Base-by-base conservation (phyloP, 192 early-diverging fungal genomes). In the Powellomyces hirtus region DNA sequence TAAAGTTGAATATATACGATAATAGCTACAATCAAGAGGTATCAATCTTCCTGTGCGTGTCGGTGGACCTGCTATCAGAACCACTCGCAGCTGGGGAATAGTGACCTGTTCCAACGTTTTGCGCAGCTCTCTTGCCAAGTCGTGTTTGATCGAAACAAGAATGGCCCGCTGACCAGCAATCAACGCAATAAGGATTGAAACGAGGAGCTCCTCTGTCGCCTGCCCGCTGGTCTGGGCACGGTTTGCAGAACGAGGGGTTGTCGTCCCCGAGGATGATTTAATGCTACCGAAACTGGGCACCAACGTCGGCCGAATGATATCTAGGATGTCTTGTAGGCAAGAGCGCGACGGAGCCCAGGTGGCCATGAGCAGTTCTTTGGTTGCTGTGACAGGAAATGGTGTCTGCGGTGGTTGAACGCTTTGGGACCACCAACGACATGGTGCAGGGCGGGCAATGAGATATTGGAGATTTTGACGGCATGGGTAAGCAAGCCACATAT, bases 191-290 rank as follows among this genome's bases (percentile, higher is more conserved):
- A 69, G 45, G 5, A 69, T 50, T 26, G 57, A 49, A 11, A 60
- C 49, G 24, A 69, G 40, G 16, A 69, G 67, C 36, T 69, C 67
- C 34, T 69, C 67, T 18, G 67, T 69, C 10, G 55, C 42, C 44
- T 60, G 59, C 34, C n/a, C 53, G 6, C 31, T 34, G 29, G 24
- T 34, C 14, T 6, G 18, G 26, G 26, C 33, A 31, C 5, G 18
- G 53, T 16, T 34, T 2, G 20, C 53, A 11, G 59, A 60, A 4
- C 59, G 24, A 4, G 53, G 53, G 5, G 53, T 56, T 16, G 29
- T 29, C 3, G 53, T 34, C 16, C 53, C 59, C n/a, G 59, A 60
- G 36, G 59, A 33, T 10, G 37, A 60, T 10, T 36, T 60, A 11
- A 13, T 18, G 2, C 36, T 38, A 18, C 20, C 53, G 53, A 56